Percentiles rank a stretch among this genome's conserved stretches.
Evolutionary conservation across 345 rosid genomes (phyloP).

Genomic region (Salix viminalis): DNA sequence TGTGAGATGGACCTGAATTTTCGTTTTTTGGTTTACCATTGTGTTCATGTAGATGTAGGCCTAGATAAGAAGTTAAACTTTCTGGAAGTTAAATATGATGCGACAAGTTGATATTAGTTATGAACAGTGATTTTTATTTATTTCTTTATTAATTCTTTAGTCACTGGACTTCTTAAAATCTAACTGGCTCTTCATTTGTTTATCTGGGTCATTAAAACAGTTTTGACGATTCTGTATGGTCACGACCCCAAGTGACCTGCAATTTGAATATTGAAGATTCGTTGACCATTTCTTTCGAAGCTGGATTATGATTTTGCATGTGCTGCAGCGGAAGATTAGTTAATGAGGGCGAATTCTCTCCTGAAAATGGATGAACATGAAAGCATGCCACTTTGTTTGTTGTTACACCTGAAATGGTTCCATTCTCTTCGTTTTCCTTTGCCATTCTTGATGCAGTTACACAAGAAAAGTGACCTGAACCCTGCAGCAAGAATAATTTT

Average conservation of each 20-base stretch:
- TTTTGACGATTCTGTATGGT: not conserved
- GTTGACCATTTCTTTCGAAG: not conserved
- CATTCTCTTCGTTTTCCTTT: not conserved
- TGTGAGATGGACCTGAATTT: not conserved
- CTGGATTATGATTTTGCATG: not conserved
- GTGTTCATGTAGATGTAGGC: not conserved
- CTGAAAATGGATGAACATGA: not conserved
- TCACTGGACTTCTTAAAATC: not conserved
- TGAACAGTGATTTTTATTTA: not conserved
- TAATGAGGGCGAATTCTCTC: not conserved
- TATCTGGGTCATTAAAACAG: not conserved
- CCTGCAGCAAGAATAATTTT: not conserved
- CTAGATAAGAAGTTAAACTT: not conserved
- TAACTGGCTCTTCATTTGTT: not conserved
- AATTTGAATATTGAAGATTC: not conserved
- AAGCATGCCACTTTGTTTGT: constrained; percentile 10
- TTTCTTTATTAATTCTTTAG: not conserved
- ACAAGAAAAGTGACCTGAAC: not conserved
- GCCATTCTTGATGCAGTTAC: not conserved
- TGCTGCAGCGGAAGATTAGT: not conserved
- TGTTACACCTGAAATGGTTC: not conserved
- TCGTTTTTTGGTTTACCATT: not conserved
- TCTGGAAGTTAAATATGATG: not conserved
- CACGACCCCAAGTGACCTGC: not conserved
- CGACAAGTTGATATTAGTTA: not conserved